Evolutionary conservation across 1,284 basidiomycete genomes (phyloP), one percentile per base, ranked within the genome.

Genomic region (Xerocomus minutiporus): DNA sequence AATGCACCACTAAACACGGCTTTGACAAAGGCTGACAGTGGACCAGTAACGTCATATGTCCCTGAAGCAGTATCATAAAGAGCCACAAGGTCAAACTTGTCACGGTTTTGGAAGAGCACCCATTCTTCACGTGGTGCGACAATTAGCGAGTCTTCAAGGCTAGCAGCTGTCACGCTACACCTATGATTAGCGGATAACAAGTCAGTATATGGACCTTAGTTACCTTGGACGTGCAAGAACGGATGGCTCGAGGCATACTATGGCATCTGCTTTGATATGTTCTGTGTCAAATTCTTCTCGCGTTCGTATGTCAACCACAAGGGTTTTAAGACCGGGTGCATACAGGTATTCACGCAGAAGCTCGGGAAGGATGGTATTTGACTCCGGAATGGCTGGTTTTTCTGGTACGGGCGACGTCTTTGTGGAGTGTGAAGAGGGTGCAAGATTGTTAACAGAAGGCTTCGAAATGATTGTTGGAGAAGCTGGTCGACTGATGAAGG

Each of bases 81-180:
- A 9, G 90, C 90, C n/a, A 98, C 83, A 13, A 97, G 71, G 60
- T 98, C 94, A 68, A 91, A 97, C 61, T 86, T 86, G 64, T 93
- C 82, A 28, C 96, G 86, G 53, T 88, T 86, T 26, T 75, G 70
- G 69, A 97, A 98, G 17, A 88, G 74, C 1, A 76, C 75, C 39
- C 76, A 78, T 71, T 97, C 93, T 36, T 79, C 68, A 25, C 78
- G 75, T 0, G 93, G 89, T 1, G 83, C 84, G 20, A 92, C 72
- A 1, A 82, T 73, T 49, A 97, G 79, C 0, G 91, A 81, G 55
- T 88, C 80, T 69, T 97, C 93, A 17, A 98, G 80, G 17, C 77
- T 76, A 28, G 77, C 68, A 2, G 83, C 80, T 7, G 78, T 80
- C 56, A 93, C 76, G 39, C 91, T 93, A 64, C 43, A 53, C 8